These are phyloP conservation scores for Panaeolus papilionaceus DNA, from an alignment of 768 basidiomycete species.

Conservation along the genomic window DNA sequence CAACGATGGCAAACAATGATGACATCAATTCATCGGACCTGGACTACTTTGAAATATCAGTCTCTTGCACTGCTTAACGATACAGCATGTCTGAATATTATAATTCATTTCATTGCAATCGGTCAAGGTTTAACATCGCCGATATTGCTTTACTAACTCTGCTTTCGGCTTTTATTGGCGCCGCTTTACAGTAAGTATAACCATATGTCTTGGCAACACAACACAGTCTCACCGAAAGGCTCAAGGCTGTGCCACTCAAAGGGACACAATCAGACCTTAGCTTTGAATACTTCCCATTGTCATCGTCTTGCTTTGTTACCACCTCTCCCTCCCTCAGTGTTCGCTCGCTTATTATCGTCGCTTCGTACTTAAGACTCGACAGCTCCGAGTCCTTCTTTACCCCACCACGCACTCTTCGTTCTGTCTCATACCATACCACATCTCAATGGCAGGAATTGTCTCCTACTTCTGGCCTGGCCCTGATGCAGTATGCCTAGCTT, in stretches of 20 bases:
- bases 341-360: background rate
- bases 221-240: background rate
- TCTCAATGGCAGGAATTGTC: background rate
- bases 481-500: background rate
- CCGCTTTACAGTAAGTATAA: background rate
- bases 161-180: background rate
- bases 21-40: background rate
- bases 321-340: background rate
- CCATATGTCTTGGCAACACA: background rate
- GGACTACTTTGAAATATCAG: background rate
- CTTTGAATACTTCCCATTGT: background rate
- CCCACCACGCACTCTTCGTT: background rate
- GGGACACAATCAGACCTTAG: background rate
- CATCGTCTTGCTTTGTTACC: background rate
- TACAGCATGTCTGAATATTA: background rate
- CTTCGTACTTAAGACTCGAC: background rate
- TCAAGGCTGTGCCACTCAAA: conserved; percentile 5
- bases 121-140: background rate
- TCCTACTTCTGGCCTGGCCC: background rate
- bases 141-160: background rate
- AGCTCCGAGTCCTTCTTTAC: background rate
- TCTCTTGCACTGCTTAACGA: background rate
- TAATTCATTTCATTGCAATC: background rate
- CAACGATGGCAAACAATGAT: conserved; percentile 8
- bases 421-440: background rate